Conservation (phyloP, 371 early-diverging fungal species). For the Apophysomyces sp. region DNA sequence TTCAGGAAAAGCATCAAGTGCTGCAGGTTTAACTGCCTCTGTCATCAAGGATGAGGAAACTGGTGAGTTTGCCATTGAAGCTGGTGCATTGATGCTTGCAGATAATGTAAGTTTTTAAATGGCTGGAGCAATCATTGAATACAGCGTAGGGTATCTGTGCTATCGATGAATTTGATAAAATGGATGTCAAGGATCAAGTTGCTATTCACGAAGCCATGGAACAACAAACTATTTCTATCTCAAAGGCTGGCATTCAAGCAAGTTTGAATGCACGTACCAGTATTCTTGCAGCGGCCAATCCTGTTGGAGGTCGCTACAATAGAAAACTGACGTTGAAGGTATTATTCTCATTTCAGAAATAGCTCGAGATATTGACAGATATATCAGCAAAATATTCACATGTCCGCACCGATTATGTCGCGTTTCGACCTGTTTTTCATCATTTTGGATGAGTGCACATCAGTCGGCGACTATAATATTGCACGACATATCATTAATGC, state of each 20-base stretch:
- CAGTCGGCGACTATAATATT: constrained; percentile 88
- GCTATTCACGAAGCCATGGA: constrained; percentile 99
- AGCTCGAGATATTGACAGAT: not conserved
- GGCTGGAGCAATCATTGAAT: not conserved
- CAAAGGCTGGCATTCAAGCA: constrained; percentile 99
- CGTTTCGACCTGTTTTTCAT: constrained; percentile 99
- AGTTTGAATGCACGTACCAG: constrained; percentile 98
- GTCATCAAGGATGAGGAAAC: constrained; percentile 99
- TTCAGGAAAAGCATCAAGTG: constrained; percentile 98
- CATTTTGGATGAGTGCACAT: constrained; percentile 95
- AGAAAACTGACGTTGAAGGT: constrained; percentile 87
- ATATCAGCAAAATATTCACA: constrained; percentile 91
- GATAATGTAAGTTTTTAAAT: constrained; percentile 76
- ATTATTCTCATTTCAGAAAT: constrained; percentile 7
- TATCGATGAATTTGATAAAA: constrained; percentile 99
- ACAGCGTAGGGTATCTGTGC: constrained; percentile 92
- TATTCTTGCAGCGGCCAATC: constrained; percentile 99
- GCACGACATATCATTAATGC: constrained; percentile 95
- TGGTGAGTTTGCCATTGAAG: constrained; percentile 99
- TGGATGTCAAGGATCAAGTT: constrained; percentile 99
- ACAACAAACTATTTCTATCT: constrained; percentile 99
- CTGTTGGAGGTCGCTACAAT: constrained; percentile 97
- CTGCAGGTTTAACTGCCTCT: constrained; percentile 99
- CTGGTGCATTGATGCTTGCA: constrained; percentile 99
- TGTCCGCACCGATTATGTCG: constrained; percentile 99